Conservation (phyloP, 2,329 filamentous ascomycete genomes). For the Aureobasidium uvarum region DNA sequence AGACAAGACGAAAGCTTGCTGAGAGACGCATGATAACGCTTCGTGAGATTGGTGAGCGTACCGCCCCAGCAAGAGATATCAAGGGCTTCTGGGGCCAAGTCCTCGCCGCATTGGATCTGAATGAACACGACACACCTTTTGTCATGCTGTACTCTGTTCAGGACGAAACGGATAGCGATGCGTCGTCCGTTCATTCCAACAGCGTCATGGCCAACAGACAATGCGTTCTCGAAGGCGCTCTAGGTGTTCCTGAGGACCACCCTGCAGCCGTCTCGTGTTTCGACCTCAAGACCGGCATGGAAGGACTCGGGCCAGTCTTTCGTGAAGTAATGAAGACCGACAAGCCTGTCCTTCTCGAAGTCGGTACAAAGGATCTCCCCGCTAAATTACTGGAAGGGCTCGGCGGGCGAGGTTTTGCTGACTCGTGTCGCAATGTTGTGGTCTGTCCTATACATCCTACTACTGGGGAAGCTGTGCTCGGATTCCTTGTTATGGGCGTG, state of each 20-base stretch:
- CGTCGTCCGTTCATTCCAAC: conserved; percentile 68
- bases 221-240: conserved; percentile 67
- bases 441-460: conserved; percentile 78
- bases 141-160: conserved; percentile 72
- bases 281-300: conserved; percentile 66
- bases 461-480: conserved; percentile 68
- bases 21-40: conserved; percentile 78
- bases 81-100: conserved; percentile 72
- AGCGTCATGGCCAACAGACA: conserved; percentile 57
- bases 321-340: conserved; percentile 69
- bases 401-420: conserved; percentile 67
- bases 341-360: conserved; percentile 64
- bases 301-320: conserved; percentile 74
- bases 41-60: conserved; percentile 73
- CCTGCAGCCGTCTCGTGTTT: conserved; percentile 59
- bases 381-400: conserved; percentile 63
- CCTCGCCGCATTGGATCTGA: conserved; percentile 66
- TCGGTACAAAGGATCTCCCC: conserved; percentile 64
- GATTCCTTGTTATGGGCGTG: conserved; percentile 74
- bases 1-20: conserved; percentile 73
- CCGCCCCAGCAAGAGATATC: conserved; percentile 68
- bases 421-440: conserved; percentile 67
- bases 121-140: conserved; percentile 74
- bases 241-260: conserved; percentile 67
- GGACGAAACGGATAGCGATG: conserved; percentile 69